Base-by-base conservation (phyloP, 352 stramenopile genomes). In the Phytophthora foliorum region DNA sequence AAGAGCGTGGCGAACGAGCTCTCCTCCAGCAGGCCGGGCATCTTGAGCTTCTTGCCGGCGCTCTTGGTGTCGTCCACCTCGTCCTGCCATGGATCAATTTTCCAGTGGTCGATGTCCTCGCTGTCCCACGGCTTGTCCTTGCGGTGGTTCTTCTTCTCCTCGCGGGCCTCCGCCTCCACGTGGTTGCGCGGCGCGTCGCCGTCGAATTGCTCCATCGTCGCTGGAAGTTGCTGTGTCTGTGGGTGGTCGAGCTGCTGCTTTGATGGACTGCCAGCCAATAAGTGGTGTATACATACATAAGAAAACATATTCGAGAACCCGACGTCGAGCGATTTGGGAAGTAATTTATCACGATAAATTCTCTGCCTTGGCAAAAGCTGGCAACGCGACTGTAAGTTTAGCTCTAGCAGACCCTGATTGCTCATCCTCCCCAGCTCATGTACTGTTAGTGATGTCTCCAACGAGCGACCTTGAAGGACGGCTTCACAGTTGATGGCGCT, bases 1-100 rank as follows among this genome's bases (percentile, higher is more conserved):
- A 99, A 99, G 16, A 99, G 91, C 55, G 98, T 99, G 38, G 98
- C 98, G 79, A 99, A 99, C 55, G 91, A 99, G 42, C 93, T 99
- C 86, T 99, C 98, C 78, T 99, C 97, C 25, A 99, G 82, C 60
- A 99, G 89, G 21, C 88, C 84, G 14, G 82, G 81, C 82, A 94
- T 90, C 44, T 68, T 72, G 57, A 79, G 57, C 66, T 78, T 89
- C 74, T 90, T 84, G 52, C 76, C 78, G 14, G 73, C 75, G 65
- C 93, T 86, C 69, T 97, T 86, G 27, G 96, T 91, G 49, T 97
- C 80, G 27, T 98, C 65, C 21, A 89, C 34, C 65, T 93, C 79
- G 22, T 94, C 84, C 51, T 88, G 49, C 78, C 87, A 92, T 69
- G 90, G 71, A n/a, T 98, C 87, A 57, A 98, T 91, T 75, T 98